These are phyloP conservation scores for Magnaporthales sp. DNA, from an alignment of 2,329 filamentous ascomycete species.

Conservation along the genomic window DNA sequence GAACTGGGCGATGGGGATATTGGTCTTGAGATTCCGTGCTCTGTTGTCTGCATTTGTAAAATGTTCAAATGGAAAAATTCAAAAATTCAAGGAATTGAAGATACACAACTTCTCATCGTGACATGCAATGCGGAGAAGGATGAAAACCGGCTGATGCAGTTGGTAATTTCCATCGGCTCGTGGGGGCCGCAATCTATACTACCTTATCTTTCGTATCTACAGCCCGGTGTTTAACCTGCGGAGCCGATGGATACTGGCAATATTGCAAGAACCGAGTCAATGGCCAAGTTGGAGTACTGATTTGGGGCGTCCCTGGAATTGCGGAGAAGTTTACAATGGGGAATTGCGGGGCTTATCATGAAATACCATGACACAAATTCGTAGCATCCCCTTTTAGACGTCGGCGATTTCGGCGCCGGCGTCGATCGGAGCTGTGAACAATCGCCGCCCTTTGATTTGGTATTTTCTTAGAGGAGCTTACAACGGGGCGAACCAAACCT, in stretches of 20 bases:
- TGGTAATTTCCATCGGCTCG: too few relatives aligned
- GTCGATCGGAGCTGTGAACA: neutral
- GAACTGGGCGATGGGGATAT: too few relatives aligned
- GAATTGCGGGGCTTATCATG: neutral
- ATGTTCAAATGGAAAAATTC: too few relatives aligned
- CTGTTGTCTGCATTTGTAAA: too few relatives aligned
- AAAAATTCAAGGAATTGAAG: too few relatives aligned
- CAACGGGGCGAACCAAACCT: neutral
- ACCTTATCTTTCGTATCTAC: neutral
- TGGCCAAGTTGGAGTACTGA: neutral
- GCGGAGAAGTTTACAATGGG: too few relatives aligned
- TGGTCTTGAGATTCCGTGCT: too few relatives aligned
- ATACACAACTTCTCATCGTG: too few relatives aligned
- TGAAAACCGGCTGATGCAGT: too few relatives aligned
- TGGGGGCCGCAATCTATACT: neutral
- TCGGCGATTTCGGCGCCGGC: neutral
- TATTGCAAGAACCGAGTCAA: neutral
- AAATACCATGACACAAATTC: neutral
- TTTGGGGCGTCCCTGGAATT: neutral
- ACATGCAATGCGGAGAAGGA: too few relatives aligned
- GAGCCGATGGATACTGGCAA: neutral
- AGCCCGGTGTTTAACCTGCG: neutral
- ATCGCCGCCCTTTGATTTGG: neutral
- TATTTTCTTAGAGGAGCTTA: neutral
- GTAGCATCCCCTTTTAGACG: neutral